These are phyloP conservation scores for Amaranthus tricolor DNA, from an alignment of 179 eudicot genomes.

Conservation along the genomic window DNA sequence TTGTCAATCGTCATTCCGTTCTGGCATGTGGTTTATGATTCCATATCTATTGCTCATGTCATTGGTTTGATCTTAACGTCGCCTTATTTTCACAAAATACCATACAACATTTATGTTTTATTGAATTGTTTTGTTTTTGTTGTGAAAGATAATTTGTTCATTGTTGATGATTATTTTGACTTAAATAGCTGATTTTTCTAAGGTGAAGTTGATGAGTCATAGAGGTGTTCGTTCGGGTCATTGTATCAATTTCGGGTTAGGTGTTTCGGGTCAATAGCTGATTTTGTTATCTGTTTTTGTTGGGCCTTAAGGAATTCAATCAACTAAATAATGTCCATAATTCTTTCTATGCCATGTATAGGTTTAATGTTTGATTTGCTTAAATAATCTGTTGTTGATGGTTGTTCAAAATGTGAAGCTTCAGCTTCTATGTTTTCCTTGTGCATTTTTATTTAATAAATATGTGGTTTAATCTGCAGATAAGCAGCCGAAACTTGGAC, in stretches of 20 bases:
- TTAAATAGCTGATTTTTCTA: neutral
- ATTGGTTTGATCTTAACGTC: neutral
- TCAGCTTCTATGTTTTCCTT: neutral
- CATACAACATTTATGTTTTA: neutral
- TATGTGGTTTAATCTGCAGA: conserved; percentile 37
- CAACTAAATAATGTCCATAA: too few relatives aligned
- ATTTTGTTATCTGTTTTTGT: too few relatives aligned
- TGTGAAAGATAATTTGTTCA: neutral
- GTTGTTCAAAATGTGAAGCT: neutral
- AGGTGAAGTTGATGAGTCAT: neutral
- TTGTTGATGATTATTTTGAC: neutral
- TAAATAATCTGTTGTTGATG: neutral
- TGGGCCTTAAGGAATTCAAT: too few relatives aligned
- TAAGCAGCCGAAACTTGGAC: conserved; percentile 90
- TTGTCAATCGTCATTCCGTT: too few relatives aligned
- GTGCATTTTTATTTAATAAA: neutral
- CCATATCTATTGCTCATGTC: too few relatives aligned
- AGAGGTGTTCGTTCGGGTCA: too few relatives aligned
- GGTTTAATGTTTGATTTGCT: too few relatives aligned
- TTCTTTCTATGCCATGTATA: too few relatives aligned
- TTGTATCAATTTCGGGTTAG: too few relatives aligned
- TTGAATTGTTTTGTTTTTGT: neutral
- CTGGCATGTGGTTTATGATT: neutral
- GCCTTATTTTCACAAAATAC: neutral
- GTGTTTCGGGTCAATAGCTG: too few relatives aligned